A percentile compares a stretch with the other conserved stretches of the same genome.
Conservation (phyloP, 768 basidiomycete genomes). For the Tylopilus sp. region DNA sequence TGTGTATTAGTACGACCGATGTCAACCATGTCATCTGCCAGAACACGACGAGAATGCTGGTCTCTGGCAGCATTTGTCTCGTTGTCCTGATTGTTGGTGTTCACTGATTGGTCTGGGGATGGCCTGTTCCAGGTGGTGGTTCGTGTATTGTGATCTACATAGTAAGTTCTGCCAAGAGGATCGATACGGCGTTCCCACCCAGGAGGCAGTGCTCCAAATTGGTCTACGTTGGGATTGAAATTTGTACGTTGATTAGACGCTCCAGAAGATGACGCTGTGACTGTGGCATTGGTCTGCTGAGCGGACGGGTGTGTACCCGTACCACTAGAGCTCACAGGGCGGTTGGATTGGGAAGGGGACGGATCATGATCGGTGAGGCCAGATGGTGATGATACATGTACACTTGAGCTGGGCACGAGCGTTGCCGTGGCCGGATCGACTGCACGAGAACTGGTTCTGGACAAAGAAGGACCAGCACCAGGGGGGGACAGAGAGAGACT, state of each 20-base stretch:
- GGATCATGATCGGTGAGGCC: slow-evolving; percentile 30
- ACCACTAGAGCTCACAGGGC: slow-evolving; percentile 37
- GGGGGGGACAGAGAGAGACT: slow-evolving; percentile 54
- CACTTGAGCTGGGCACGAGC: slow-evolving; percentile 39
- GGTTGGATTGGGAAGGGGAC: slow-evolving; percentile 25
- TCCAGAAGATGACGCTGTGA: slow-evolving; percentile 35
- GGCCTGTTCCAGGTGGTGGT: slow-evolving; percentile 98
- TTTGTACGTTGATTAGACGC: slow-evolving; percentile 60
- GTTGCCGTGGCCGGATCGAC: slow-evolving; percentile 45
- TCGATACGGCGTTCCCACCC: slow-evolving; percentile 99
- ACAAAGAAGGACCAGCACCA: slow-evolving; percentile 40
- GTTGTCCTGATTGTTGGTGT: slow-evolving; percentile 64
- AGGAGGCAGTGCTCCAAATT: slow-evolving; percentile 82
- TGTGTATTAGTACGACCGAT: slow-evolving; percentile 46
- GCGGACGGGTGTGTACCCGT: slow-evolving; percentile 14
- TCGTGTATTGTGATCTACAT: slow-evolving; percentile 97
- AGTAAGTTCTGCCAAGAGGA: slow-evolving; percentile 93
- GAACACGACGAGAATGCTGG: slow-evolving; percentile 78
- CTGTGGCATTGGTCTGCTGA: slow-evolving; percentile 20
- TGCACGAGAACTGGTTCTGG: slow-evolving; percentile 70
- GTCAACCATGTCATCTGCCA: slow-evolving; percentile 85
- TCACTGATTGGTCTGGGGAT: slow-evolving; percentile 69
- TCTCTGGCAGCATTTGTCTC: slow-evolving; percentile 85
- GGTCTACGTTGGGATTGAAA: slow-evolving; percentile 94
- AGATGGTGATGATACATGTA: slow-evolving; percentile 27